phyloP scores from a whole-genome alignment of 768 basidiomycete genomes.

The Tephrocybe rancida region DNA sequence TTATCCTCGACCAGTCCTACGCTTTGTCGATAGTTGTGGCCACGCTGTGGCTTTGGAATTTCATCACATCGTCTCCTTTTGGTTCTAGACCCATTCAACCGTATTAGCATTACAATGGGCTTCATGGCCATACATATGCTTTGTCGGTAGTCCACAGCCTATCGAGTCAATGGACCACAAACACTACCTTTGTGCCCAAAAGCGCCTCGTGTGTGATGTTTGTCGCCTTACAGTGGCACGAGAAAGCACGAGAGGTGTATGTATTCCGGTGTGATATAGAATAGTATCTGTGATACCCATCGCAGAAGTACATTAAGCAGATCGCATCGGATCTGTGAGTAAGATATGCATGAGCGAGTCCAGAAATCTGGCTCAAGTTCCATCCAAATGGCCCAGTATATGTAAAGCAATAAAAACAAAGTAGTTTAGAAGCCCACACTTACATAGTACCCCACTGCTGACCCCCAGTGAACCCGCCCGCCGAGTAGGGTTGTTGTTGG shows the following conservation, averaged over 20 bases:
- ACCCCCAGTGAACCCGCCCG: slow-evolving; percentile 15
- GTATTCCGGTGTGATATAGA: not conserved
- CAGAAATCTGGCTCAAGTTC: not conserved
- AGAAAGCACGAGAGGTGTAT: not conserved
- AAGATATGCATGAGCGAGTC: not conserved
- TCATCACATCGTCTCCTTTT: not conserved
- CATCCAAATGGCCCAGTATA: not conserved
- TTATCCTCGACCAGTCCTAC: not conserved
- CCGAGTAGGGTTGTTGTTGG: slow-evolving; percentile 19
- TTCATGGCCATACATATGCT: not conserved
- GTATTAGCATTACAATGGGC: not conserved
- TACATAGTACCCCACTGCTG: slow-evolving; percentile 44
- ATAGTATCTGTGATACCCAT: not conserved
- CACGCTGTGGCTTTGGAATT: not conserved
- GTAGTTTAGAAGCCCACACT: not conserved
- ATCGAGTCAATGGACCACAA: not conserved
- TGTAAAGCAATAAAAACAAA: not conserved
- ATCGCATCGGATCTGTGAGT: not conserved
- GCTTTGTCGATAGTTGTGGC: not conserved
- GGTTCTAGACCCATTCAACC: too few species aligned
- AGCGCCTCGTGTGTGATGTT: too few species aligned
- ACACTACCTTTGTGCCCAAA: not conserved
- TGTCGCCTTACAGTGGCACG: not conserved
- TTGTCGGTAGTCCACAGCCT: not conserved
- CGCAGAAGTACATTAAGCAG: not conserved